Percentiles rank a stretch among this genome's conserved stretches.
These are phyloP conservation scores for Hortaea sp. DNA, from an alignment of 2,329 filamentous ascomycete genomes.

Conservation along the genomic window DNA sequence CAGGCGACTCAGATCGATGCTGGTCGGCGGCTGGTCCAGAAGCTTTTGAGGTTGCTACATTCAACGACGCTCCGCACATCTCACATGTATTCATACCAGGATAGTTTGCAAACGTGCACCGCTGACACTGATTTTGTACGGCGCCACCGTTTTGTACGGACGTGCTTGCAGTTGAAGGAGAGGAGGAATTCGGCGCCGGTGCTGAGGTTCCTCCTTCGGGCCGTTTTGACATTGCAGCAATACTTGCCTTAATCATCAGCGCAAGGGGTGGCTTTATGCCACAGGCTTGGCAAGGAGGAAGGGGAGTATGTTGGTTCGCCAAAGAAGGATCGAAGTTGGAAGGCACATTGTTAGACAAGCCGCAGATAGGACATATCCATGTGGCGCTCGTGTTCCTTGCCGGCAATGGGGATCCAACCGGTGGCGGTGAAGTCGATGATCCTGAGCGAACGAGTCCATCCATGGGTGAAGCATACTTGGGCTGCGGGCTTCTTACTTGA, in stretches of 20 bases:
- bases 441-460: constrained; percentile 33
- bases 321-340: constrained; percentile 84
- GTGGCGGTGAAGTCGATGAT: constrained; percentile 37
- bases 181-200: constrained; percentile 1
- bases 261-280: constrained; percentile 84
- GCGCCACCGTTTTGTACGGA: not conserved
- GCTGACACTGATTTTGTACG: constrained; percentile 48
- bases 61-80: constrained; percentile 73
- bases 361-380: constrained; percentile 95
- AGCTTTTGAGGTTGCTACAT: constrained; percentile 29
- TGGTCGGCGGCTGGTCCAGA: constrained; percentile 14
- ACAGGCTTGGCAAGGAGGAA: constrained; percentile 83
- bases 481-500: constrained; percentile 43
- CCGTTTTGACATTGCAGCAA: constrained; percentile 59
- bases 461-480: constrained; percentile 34
- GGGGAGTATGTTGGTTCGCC: constrained; percentile 65
- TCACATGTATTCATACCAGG: constrained; percentile 78
- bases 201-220: constrained; percentile 8
- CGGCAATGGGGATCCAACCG: constrained; percentile 32
- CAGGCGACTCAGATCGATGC: constrained; percentile 63
- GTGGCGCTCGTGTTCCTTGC: constrained; percentile 53
- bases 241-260: constrained; percentile 76
- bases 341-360: constrained; percentile 84
- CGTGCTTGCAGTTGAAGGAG: not conserved
- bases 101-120: constrained; percentile 92